Conservation (phyloP, 805 yeast species). For the Yamadazyma phyllophila region DNA sequence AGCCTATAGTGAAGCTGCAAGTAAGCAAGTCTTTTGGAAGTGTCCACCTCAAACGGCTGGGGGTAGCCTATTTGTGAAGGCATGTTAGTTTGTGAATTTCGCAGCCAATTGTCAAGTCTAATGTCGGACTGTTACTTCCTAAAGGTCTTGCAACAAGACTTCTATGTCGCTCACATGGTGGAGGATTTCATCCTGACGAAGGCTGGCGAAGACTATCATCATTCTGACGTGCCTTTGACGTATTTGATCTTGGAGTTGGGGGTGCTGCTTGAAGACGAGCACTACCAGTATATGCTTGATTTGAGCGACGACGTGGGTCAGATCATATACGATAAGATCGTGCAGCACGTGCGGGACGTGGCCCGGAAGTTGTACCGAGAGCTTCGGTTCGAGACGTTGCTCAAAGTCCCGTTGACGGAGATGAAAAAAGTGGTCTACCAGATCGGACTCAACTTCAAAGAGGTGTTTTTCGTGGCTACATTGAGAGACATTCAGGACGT, state of each 20-base stretch:
- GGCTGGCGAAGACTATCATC: background rate
- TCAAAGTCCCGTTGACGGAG: conserved; percentile 25
- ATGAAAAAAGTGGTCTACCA: conserved; percentile 22
- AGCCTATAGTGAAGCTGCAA: conserved; percentile 9
- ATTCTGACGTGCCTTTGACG: conserved; percentile 9
- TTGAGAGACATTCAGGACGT: background rate
- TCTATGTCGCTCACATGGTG: conserved; percentile 1
- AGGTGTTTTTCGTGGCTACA: conserved; percentile 25
- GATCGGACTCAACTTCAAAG: conserved; percentile 22
- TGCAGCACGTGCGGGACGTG: background rate
- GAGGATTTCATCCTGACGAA: conserved; percentile 6
- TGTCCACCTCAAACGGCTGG: background rate
- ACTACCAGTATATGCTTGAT: conserved; percentile 14
- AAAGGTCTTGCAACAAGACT: conserved; percentile 5
- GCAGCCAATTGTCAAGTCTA: conserved; percentile 2
- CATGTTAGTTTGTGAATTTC: conserved; percentile 3
- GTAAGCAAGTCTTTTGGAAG: background rate
- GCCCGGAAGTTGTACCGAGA: conserved; percentile 4
- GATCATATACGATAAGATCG: conserved; percentile 3
- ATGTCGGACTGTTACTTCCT: conserved; percentile 8
- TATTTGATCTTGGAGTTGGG: conserved; percentile 14
- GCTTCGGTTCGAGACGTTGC: conserved; percentile 4
- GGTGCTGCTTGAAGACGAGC: conserved; percentile 11
- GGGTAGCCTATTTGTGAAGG: conserved; percentile 4
- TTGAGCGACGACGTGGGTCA: conserved; percentile 2